phyloP scores from a whole-genome alignment of 2,329 filamentous ascomycete genomes.

The Triangularia setosa region DNA sequence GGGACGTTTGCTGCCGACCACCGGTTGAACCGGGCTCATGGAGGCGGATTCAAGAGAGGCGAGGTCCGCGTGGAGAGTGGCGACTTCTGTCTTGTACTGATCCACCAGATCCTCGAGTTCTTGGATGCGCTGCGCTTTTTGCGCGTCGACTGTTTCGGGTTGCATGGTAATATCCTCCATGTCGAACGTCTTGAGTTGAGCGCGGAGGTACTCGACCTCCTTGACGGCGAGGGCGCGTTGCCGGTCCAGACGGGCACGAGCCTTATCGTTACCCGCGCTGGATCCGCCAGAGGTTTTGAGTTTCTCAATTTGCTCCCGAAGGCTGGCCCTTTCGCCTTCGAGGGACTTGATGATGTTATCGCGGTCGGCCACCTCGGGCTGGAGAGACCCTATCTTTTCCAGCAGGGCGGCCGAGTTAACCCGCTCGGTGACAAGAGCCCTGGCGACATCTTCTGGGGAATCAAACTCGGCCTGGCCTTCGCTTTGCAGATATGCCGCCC shows the following conservation, averaged over 20 bases:
- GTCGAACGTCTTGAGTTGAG: slow-evolving; percentile 85
- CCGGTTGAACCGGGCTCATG: slow-evolving; percentile 31
- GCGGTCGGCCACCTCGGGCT: slow-evolving; percentile 73
- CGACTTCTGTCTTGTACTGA: slow-evolving; percentile 77
- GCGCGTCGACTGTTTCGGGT: slow-evolving; percentile 71
- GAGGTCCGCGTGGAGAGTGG: slow-evolving; percentile 71
- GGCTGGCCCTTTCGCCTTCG: slow-evolving; percentile 62
- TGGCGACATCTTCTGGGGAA: slow-evolving; percentile 81
- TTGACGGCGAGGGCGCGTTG: slow-evolving; percentile 83
- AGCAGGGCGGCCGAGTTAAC: slow-evolving; percentile 75
- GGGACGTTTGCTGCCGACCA: slow-evolving; percentile 59
- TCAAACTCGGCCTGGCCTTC: slow-evolving; percentile 70
- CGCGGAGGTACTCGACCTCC: slow-evolving; percentile 89
- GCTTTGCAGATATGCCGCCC: slow-evolving; percentile 78
- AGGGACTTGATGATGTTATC: slow-evolving; percentile 70
- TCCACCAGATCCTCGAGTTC: slow-evolving; percentile 85
- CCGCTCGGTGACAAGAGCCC: slow-evolving; percentile 77
- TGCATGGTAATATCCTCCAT: slow-evolving; percentile 84
- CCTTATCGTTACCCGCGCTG: slow-evolving; percentile 55
- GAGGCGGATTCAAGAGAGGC: slow-evolving; percentile 53
- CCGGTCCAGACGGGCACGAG: slow-evolving; percentile 72
- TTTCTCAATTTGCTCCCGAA: slow-evolving; percentile 69
- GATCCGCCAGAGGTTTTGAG: slow-evolving; percentile 51
- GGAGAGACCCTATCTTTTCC: slow-evolving; percentile 72
- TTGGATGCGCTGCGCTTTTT: slow-evolving; percentile 68